Conservation (phyloP, 495 filamentous ascomycete genomes). For the Pyronema domesticum region DNA sequence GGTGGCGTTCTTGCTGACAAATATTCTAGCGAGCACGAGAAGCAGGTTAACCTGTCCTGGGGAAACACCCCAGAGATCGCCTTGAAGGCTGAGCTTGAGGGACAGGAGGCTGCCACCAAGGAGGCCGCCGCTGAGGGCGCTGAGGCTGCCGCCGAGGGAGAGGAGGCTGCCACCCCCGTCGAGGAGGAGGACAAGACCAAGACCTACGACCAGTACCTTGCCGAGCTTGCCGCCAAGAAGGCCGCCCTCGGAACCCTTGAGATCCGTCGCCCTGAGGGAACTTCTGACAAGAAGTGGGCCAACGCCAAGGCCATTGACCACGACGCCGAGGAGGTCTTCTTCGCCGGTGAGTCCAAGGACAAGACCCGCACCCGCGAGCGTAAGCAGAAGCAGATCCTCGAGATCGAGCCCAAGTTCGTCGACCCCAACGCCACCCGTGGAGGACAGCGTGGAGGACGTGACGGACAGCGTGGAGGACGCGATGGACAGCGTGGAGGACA, state of each 20-base stretch:
- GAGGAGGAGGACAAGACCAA: slow-evolving; percentile 78
- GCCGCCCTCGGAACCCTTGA: slow-evolving; percentile 46
- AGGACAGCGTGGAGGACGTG: slow-evolving; percentile 25
- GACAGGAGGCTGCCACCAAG: slow-evolving; percentile 63
- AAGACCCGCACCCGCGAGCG: slow-evolving; percentile 66
- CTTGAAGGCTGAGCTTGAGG: slow-evolving; percentile 74
- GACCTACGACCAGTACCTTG: slow-evolving; percentile 74
- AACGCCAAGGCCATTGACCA: slow-evolving; percentile 57
- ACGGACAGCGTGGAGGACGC: slow-evolving; percentile 29
- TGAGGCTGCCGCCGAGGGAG: slow-evolving; percentile 30
- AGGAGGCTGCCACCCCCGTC: slow-evolving; percentile 20
- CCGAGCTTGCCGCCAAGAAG: slow-evolving; percentile 66
- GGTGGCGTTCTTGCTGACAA: slow-evolving; percentile 17
- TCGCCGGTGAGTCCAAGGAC: slow-evolving; percentile 61
- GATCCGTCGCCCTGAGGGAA: slow-evolving; percentile 71
- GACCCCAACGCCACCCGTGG: slow-evolving; percentile 39
- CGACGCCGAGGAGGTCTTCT: slow-evolving; percentile 53
- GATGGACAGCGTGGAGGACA: slow-evolving; percentile 36
- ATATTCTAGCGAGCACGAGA: slow-evolving; percentile 56
- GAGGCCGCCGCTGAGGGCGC: slow-evolving; percentile 47
- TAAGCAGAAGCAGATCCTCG: slow-evolving; percentile 77
- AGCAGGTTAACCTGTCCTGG: slow-evolving; percentile 85
- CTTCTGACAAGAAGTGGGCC: slow-evolving; percentile 75
- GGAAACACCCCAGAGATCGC: slow-evolving; percentile 60
- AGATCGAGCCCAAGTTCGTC: slow-evolving; percentile 66